Evolutionary conservation across 2,329 filamentous ascomycete genomes (phyloP), one percentile per base, ranked within the genome.

Genomic region (Colletotrichum spaethianum): DNA sequence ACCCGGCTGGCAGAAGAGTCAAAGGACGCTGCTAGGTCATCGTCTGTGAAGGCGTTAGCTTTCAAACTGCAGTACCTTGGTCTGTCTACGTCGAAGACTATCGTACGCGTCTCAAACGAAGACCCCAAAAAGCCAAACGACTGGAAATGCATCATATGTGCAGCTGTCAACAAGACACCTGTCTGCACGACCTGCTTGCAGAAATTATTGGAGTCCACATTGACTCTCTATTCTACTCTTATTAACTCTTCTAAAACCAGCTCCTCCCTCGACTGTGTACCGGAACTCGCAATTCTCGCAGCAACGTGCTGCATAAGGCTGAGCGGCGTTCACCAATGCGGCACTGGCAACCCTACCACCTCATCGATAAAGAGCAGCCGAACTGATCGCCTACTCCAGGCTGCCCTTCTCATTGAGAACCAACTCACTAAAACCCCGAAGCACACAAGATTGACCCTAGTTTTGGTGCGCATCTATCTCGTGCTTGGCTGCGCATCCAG

Each of bases 381-480:
- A 36, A 61, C 33, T 12, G 73, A 83, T 28, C 72, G 79, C 12
- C 80, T 90, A 23, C 77, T 90, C 0, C 86, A 86, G 56, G 88
- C 88, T 0, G 78, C 86, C 1, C 70, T 86, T 0, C 77, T 90
- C 5, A 81, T 90, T 0, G 87, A 90, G 40, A 80, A 84, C 16
- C 87, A 89, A 69, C 80, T 86, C 6, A 78, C 78, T n/a, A 76
- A 79, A 61, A 83, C 82, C 0, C 84, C 86, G 0, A 84, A 84
- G 52, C 84, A 89, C 55, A 82, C 83, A 60, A 80, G 84, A 0
- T 79, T 88, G 3, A 83, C 85, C 2, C 80, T 91, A 4, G 73
- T 90, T 0, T 80, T 91, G 0, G 82, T 88, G 1, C 86, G 88
- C 66, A 76, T 90, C 2, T 87, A 89, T 62, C 79, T 89, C 12